Base-by-base conservation (phyloP, 805 yeast species). In the Monosporozyma siamensis region DNA sequence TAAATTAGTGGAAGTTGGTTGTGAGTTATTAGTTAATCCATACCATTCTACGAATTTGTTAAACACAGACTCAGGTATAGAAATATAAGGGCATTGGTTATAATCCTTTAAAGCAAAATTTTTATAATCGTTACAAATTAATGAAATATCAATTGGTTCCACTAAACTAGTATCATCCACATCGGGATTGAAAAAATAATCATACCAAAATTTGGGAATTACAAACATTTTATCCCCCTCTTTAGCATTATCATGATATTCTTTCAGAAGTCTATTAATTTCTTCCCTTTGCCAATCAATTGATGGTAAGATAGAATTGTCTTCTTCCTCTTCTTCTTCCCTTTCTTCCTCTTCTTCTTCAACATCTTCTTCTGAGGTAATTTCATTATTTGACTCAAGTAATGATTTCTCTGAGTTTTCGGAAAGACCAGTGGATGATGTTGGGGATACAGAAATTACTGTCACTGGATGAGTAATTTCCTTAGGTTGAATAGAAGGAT, bases 191-290 rank as follows among this genome's bases (percentile, higher is more conserved):
- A 73, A 53, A 43, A 77, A 72, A 4, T 46, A 48, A 31, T 63
- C 57, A 18, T 69, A 59, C 70, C 76, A 78, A 1, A 50, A 57
- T 11, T 63, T 57, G 1, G 82, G 75, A 9, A 78, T 65, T 21
- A 75, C 64, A 50, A 63, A 75, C 52, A 72, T 70, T 25, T 47
- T 56, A 38, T 70, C 75, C 6, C 81, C 82, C 45, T 74, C 77
- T 23, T 61, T 49, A 3, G 53, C 54, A 7, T 41, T 37, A 14
- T 23, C 34, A 14, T 45, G 42, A 31, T 48, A 39, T 7, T 45
- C 40, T 10, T 47, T 38, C 24, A 54, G 40, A 9, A 58, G 37
- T 11, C 43, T 30, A 4, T 37, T 27, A 12, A 61, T 43, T 2
- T 44, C 42, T 3, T 46, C 40, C 34, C 64, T 48, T 44, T 56